Percentiles rank a stretch among this genome's conserved stretches.
Evolutionary conservation across 345 rosid species (phyloP).

Genomic region (Angophora floribunda): DNA sequence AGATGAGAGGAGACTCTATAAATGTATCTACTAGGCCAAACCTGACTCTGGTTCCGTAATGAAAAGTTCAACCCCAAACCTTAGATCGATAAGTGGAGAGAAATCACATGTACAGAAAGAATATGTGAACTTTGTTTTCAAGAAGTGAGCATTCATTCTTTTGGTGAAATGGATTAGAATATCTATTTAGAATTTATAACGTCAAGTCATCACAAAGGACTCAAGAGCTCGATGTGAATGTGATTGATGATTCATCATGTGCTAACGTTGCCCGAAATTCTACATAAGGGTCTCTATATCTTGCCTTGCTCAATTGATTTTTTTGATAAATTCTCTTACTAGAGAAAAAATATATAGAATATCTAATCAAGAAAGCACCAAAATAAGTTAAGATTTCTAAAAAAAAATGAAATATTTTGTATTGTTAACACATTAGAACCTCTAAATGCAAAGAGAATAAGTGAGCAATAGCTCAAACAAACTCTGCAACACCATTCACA

Average conservation of each 20-base stretch:
- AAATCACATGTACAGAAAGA: too few species aligned
- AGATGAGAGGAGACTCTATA: background rate
- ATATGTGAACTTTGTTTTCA: too few species aligned
- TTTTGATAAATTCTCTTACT: background rate
- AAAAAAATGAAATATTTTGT: background rate
- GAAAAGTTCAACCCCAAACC: background rate
- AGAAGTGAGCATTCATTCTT: background rate
- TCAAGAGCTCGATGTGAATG: background rate
- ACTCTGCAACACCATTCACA: background rate
- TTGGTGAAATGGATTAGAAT: background rate
- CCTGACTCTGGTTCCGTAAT: background rate
- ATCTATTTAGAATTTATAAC: background rate
- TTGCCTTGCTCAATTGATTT: background rate
- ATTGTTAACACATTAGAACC: background rate
- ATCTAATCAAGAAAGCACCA: background rate
- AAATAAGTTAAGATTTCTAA: background rate
- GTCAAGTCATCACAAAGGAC: background rate
- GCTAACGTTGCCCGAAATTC: rapidly evolving
- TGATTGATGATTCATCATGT: background rate
- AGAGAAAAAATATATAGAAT: background rate
- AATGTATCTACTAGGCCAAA: background rate
- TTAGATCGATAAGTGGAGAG: background rate
- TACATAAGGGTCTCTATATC: background rate
- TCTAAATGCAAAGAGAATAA: background rate
- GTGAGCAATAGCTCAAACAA: background rate